A percentile compares a stretch with the other conserved stretches of the same genome.
Conservation (phyloP, 768 basidiomycete species). For the Rhodotorula taiwanensis region DNA sequence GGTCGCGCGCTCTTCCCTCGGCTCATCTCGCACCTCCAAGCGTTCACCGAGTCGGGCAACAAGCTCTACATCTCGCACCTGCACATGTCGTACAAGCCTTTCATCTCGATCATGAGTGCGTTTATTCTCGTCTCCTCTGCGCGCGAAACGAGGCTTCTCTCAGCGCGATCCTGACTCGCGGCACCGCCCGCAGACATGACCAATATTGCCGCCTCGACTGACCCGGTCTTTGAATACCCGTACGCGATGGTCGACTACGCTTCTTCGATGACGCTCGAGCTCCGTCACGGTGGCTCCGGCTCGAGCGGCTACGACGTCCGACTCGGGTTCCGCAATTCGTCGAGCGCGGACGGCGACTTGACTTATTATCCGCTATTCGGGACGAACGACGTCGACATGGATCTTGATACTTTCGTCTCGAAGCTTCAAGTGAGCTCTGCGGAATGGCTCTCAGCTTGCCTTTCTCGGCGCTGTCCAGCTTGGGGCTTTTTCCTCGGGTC, state of each 20-base stretch:
- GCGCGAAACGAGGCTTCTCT: background rate
- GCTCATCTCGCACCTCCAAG: constrained; percentile 63
- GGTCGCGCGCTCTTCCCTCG: constrained; percentile 70
- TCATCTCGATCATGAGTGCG: constrained; percentile 67
- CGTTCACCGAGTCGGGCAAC: constrained; percentile 70
- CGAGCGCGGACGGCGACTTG: constrained; percentile 27
- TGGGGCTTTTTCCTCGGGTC: too few species aligned
- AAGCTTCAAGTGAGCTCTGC: constrained; percentile 32
- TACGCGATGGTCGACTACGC: constrained; percentile 41
- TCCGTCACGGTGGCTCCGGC: constrained; percentile 27
- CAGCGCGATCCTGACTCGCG: background rate
- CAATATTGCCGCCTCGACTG: constrained; percentile 45
- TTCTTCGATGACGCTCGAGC: constrained; percentile 37
- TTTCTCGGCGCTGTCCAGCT: too few species aligned
- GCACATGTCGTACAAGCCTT: constrained; percentile 79
- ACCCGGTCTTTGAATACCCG: constrained; percentile 12
- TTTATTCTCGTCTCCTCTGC: background rate
- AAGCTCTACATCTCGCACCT: constrained; percentile 71
- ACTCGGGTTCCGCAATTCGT: constrained; percentile 42
- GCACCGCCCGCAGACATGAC: constrained; percentile 52
- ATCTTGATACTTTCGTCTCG: constrained; percentile 29
- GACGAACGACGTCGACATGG: constrained; percentile 16
- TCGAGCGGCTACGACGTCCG: constrained; percentile 31
- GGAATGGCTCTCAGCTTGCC: too few species aligned
- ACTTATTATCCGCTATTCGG: constrained; percentile 37